Evolutionary conservation across 495 filamentous ascomycete genomes (phyloP).

Genomic region (Sordaria brevicollis): DNA sequence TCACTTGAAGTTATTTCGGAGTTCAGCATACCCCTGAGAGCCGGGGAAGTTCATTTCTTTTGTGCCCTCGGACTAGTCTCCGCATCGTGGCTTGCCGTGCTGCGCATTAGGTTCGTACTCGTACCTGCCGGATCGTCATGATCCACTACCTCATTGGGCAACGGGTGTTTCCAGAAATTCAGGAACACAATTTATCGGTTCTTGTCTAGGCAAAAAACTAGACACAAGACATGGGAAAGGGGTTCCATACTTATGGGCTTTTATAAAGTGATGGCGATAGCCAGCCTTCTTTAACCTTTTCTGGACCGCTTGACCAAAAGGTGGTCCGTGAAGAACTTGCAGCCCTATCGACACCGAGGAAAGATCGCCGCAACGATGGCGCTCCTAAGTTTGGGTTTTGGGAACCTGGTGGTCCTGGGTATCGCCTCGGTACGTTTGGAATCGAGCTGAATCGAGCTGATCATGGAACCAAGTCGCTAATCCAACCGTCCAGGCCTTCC

Average conservation of each 20-base stretch:
- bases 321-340: background rate
- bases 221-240: background rate
- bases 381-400: background rate
- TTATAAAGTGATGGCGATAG: background rate
- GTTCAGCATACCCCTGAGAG: too few relatives aligned
- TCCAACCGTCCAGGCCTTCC: background rate
- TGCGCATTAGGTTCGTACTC: conserved; percentile 14
- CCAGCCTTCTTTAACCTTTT: background rate
- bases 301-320: background rate
- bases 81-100: background rate
- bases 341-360: background rate
- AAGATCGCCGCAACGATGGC: conserved; percentile 3
- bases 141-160: background rate
- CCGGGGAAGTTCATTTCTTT: background rate
- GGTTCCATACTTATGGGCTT: background rate
- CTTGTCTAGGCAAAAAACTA: background rate
- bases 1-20: too few relatives aligned
- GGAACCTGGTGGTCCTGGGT: conserved; percentile 1
- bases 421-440: background rate
- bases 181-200: background rate
- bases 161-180: too few relatives aligned
- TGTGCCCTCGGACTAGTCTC: background rate
- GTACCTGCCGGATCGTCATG: conserved; percentile 1
- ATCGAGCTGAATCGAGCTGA: background rate
- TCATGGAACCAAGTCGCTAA: background rate